Conservation (phyloP, 495 filamentous ascomycete species). For the Cenococcum geophilum region DNA sequence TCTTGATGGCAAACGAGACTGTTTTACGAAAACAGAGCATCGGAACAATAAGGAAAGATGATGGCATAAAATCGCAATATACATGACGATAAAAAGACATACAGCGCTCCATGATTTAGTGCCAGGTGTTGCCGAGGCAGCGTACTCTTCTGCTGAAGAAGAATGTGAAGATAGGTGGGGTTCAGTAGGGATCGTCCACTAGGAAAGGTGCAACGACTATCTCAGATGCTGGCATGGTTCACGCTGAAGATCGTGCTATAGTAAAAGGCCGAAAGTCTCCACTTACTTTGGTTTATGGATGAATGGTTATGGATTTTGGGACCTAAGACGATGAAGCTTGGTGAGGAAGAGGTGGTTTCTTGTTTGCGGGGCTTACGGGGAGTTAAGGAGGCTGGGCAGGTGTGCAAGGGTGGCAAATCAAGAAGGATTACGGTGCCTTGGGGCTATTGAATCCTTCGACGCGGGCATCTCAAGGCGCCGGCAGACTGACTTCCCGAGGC, state of each 20-base stretch:
- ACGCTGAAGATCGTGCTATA: background rate
- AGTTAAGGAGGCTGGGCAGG: background rate
- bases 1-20: too few relatives aligned
- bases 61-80: background rate
- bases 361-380: background rate
- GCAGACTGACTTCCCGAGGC: too few relatives aligned
- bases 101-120: background rate
- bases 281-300: background rate
- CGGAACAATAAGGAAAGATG: background rate
- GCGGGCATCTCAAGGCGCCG: background rate
- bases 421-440: background rate
- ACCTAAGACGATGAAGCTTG: background rate
- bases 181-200: background rate
- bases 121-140: background rate
- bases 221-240: background rate
- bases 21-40: background rate
- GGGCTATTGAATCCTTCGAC: background rate
- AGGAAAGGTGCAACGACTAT: background rate
- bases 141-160: background rate
- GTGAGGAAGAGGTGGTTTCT: background rate
- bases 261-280: background rate
- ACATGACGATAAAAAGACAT: background rate
- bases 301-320: background rate
- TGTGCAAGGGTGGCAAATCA: background rate
- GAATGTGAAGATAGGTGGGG: constrained; percentile 2